Base-by-base conservation (phyloP, 345 rosid genomes). In the Moringa oleifera region DNA sequence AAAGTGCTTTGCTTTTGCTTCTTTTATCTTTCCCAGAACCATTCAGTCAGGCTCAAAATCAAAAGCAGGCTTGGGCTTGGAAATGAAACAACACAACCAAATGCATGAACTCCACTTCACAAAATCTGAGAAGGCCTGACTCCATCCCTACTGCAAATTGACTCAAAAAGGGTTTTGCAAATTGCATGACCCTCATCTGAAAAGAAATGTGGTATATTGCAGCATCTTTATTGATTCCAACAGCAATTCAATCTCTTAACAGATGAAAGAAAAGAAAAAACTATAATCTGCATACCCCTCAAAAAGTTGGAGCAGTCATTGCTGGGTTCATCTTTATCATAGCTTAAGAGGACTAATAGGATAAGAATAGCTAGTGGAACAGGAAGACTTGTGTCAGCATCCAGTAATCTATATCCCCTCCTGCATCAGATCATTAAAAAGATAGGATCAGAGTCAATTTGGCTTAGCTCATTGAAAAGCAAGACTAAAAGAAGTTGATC, bases 1-100 rank as follows among this genome's bases (percentile, higher is more conserved):
- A n/a, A n/a, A n/a, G n/a, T 23, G 54, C 64, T 57, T 73, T 68
- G 28, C n/a, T 56, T 21, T 58, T 60, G 51, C 64, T 25, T 58
- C 13, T 41, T 47, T 45, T 23, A 23, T 10, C 20, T 66, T 63
- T 62, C 7, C 19, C 54, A 28, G 20, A 55, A 41, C 9, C n/a
- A 58, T 28, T 19, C 41, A 53, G 56, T n/a, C n/a, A n/a, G 51
- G 22, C 15, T 13, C 2, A 49, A 59, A 22, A 28, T 18, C 19
- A 7, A 73, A 60, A 68, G 70, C 59, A 55, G 46, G 8, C 6
- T 10, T 11, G n/a, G n/a, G n/a, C 54, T 55, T 62, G 37, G 16
- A 33, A 50, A 0, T 25, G 51, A 18, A 61, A 21, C 11, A 16
- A 54, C 36, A 55, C 2, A 57, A 17, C 33, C 45, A 58, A 8